Evolutionary conservation across 2,329 filamentous ascomycete genomes (phyloP), one percentile per base, ranked within the genome.

Genomic region (Aspergillus chevalieri): DNA sequence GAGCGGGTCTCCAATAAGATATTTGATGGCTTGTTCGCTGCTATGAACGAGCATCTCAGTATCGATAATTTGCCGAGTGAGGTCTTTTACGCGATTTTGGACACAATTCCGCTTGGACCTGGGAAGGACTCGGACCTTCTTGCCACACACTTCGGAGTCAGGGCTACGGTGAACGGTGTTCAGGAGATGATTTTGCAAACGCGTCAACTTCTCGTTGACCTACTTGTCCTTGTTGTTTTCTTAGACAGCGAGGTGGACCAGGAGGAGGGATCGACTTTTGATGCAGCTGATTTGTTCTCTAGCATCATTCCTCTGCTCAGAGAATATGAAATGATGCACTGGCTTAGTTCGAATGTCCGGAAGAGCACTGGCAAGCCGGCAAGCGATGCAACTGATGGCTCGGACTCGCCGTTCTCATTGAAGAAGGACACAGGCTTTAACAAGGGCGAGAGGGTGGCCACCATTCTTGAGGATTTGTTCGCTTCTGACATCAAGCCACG

Each of bases 1-100:
- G 82, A 85, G 28, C 84, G 87, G 51, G 83, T 97, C 47, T 86
- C 86, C 1, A 88, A 96, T 47, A 89, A 95, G 46, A 85, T 91
- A 46, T 89, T 84, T 56, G 76, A 82, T 38, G 80, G 82, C 49
- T 78, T 94, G n/a, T 78, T 82, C 5, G 78, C 83, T 33, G 77
- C 81, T 4, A 77, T 95, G 8, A 86, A 88, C 22, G 78, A 82
- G 78, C 68, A 84, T 59, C 68, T 78, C 68, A 71, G 83, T 78
- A 61, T 74, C 14, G 63, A 68, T 21, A 68, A 65, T 15, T 56
- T 77, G 5, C 65, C 72, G n/a, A 78, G 71, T 12, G 76, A 81
- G 30, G 65, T 75, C 0, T 80, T 84, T 51, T 68, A 77, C 26
- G 68, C 66, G 21, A 69, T 79, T 24, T 66, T 83, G 9, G 70